These are phyloP conservation scores for Gremmenia infestans DNA, from an alignment of 2,329 filamentous ascomycete species.

Conservation along the genomic window DNA sequence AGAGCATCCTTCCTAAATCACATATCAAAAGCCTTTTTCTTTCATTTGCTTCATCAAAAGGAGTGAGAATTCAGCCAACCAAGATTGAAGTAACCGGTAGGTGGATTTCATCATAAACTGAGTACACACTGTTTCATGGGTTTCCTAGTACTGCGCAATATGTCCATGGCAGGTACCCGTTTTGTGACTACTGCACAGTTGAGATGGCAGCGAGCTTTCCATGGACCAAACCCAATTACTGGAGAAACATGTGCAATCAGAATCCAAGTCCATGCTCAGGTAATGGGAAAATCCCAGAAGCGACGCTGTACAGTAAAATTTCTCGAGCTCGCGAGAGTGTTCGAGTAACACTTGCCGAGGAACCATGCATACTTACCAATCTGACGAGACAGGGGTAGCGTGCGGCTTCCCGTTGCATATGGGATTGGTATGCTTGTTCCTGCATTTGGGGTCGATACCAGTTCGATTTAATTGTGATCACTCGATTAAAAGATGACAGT, in stretches of 20 bases:
- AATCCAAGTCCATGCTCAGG: not conserved
- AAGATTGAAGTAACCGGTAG: not conserved
- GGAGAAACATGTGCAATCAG: not conserved
- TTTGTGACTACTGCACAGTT: conserved; percentile 4
- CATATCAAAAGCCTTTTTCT: too few species aligned
- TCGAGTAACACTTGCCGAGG: not conserved
- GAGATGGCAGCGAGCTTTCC: not conserved
- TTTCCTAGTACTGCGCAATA: not conserved
- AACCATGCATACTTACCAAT: not conserved
- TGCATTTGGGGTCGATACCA: not conserved
- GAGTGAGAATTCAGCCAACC: not conserved
- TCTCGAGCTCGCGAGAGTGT: conserved; percentile 1
- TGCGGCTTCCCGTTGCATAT: conserved; percentile 5
- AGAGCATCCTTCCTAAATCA: too few species aligned
- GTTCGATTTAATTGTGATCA: too few species aligned
- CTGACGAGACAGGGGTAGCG: conserved; percentile 1
- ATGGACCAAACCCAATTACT: not conserved
- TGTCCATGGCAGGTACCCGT: conserved; percentile 12
- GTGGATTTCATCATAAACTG: too few species aligned
- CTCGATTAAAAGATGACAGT: too few species aligned
- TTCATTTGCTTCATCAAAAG: too few species aligned
- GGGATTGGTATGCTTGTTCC: not conserved
- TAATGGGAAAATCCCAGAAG: not conserved
- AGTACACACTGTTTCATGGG: too few species aligned
- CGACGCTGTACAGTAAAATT: not conserved